phyloP scores from a whole-genome alignment of 371 early-diverging fungal species.

The Entomophthora muscae region DNA sequence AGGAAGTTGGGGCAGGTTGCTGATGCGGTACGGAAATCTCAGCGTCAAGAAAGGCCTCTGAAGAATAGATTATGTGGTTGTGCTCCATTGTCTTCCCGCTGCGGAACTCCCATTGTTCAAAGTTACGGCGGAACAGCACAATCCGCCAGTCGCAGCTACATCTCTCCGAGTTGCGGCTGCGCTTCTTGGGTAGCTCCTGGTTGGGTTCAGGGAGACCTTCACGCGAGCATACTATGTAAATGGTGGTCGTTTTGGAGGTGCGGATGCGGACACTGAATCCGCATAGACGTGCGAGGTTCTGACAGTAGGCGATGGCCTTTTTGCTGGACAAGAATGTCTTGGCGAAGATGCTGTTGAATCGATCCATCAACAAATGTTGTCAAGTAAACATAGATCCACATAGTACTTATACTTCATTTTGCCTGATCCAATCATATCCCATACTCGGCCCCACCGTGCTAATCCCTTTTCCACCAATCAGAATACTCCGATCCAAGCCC shows the following conservation, averaged over 20 bases:
- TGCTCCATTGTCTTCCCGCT: constrained; percentile 16
- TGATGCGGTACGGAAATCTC: too few relatives aligned
- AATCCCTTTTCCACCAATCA: too few relatives aligned
- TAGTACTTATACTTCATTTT: too few relatives aligned
- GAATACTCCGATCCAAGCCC: too few relatives aligned
- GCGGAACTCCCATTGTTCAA: constrained; percentile 5
- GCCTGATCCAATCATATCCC: too few relatives aligned
- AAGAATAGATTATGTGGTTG: neutral
- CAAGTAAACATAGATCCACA: too few relatives aligned
- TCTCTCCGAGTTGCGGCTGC: constrained; percentile 4
- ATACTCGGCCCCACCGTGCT: too few relatives aligned
- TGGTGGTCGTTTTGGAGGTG: constrained; percentile 6
- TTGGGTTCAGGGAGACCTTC: constrained; percentile 7
- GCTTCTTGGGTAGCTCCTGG: neutral
- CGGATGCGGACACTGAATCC: constrained; percentile 8
- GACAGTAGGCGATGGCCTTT: constrained; percentile 6
- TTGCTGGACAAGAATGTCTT: neutral
- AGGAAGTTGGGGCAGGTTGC: too few relatives aligned
- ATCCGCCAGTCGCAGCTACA: constrained; percentile 8
- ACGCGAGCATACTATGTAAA: constrained; percentile 7
- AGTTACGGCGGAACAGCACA: constrained; percentile 2
- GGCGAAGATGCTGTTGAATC: constrained; percentile 2
- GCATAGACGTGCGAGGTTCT: neutral
- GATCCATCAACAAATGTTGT: constrained; percentile 6
- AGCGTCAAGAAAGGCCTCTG: too few relatives aligned